Evolutionary conservation across 768 basidiomycete species (phyloP).

Genomic region (Pseudohyphozyma bogoriensis): DNA sequence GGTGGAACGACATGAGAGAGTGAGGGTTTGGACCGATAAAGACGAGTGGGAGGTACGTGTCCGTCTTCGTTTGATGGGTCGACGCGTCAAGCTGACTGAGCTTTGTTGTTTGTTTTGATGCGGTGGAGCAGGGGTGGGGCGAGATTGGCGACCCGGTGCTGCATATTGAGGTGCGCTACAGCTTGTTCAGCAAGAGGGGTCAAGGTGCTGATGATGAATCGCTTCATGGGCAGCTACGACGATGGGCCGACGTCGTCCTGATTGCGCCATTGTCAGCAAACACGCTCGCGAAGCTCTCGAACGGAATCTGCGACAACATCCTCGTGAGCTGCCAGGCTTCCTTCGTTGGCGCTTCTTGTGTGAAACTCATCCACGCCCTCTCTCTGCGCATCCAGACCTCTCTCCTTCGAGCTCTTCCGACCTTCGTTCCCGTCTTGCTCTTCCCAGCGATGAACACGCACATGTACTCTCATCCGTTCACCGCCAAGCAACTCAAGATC

Average conservation of each 20-base stretch:
- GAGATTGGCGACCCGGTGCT: conserved; percentile 82
- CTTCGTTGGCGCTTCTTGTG: not conserved
- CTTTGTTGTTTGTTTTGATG: not conserved
- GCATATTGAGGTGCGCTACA: conserved; percentile 68
- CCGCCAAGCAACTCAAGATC: conserved; percentile 65
- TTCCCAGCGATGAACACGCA: conserved; percentile 99
- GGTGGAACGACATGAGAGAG: conserved; percentile 43
- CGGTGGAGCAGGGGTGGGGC: conserved; percentile 50
- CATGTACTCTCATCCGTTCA: conserved; percentile 93
- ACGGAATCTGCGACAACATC: conserved; percentile 82
- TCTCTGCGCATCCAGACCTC: too few relatives aligned
- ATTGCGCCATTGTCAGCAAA: conserved; percentile 96
- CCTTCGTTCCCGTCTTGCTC: conserved; percentile 66
- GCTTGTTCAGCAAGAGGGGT: not conserved
- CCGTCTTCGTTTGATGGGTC: too few relatives aligned
- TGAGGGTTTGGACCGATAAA: conserved; percentile 72
- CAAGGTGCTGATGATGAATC: too few relatives aligned
- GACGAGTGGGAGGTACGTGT: conserved; percentile 82
- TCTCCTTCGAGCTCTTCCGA: conserved; percentile 69
- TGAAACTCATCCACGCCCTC: not conserved
- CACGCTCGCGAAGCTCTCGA: conserved; percentile 82
- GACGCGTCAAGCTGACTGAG: not conserved
- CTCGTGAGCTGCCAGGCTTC: conserved; percentile 45
- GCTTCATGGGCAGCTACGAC: conserved; percentile 37
- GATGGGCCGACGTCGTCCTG: conserved; percentile 91